Base-by-base conservation (phyloP, 371 early-diverging fungal species). In the Mycotypha africana region DNA sequence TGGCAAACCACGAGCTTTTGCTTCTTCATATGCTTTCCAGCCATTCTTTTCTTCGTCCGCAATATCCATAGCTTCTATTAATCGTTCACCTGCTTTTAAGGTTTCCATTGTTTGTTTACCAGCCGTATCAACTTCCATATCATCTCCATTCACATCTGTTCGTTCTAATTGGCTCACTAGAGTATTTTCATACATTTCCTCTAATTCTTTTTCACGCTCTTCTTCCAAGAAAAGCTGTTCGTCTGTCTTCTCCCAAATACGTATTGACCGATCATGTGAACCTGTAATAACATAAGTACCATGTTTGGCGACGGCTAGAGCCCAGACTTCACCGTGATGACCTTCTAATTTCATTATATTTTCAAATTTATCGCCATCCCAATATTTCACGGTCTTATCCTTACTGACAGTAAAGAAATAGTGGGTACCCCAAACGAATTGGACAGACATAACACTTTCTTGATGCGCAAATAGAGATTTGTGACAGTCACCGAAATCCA, bases 401-500 rank as follows among this genome's bases (percentile, higher is more conserved):
- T 93, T 95, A 41, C 86, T 76, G 4, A 81, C 84, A 12, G 94
- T 84, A 56, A 97, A 93, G 56, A 97, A 85, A 65, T 92, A 93
- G 66, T 97, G 96, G 2, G 97, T 97, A 22, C 89, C 88, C 74
- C 81, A 85, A 5, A 95, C 92, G 67, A 93, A 97, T 49, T 83
- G 83, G 21, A 91, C 80, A 7, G 70, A 68, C 72, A 92, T 93
- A 26, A 97, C 84, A 31, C 86, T 78, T 56, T 95, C 97, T 58
- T 89, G 84, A 77, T 97, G 97, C 4, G 95, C 97, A 62, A 91
- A 82, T 38, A 97, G 53, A 31, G 92, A 91, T 57, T 87, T 85
- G 65, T 94, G 98, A 59, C 98, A 98, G 74, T 98, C 98, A 56
- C 98, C 98, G 64, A 97, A 98, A 65, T 98, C 98, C 52, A 96